Conservation (phyloP, 1,284 basidiomycete genomes). For the Vanrija sp. region DNA sequence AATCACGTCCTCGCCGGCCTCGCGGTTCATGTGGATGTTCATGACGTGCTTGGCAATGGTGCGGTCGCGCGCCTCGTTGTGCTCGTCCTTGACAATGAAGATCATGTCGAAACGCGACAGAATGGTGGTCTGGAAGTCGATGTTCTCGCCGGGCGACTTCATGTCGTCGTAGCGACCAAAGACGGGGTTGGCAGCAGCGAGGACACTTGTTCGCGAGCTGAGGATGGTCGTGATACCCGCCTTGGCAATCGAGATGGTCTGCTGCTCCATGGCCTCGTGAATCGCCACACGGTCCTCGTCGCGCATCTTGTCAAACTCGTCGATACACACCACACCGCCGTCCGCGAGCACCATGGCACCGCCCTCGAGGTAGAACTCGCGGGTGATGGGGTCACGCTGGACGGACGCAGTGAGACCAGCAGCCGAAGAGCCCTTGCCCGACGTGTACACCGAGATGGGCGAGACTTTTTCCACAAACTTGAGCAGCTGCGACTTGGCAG, state of each 20-base stretch:
- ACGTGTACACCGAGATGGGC: constrained; percentile 96
- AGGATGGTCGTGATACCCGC: constrained; percentile 98
- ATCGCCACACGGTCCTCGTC: constrained; percentile 99
- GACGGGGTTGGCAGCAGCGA: constrained; percentile 97
- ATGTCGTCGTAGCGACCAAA: constrained; percentile 98
- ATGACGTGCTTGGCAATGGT: constrained; percentile 97
- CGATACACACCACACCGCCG: constrained; percentile 97
- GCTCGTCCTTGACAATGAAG: constrained; percentile 98
- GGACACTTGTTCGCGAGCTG: constrained; percentile 91
- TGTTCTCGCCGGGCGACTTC: constrained; percentile 77
- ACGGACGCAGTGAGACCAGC: constrained; percentile 98
- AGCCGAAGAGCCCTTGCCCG: constrained; percentile 95
- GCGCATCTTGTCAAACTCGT: constrained; percentile 99
- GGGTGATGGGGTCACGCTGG: constrained; percentile 84
- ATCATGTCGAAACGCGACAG: constrained; percentile 99
- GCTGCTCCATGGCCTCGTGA: constrained; percentile 99
- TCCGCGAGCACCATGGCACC: constrained; percentile 99
- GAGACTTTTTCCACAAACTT: constrained; percentile 99
- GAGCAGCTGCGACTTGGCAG: constrained; percentile 93
- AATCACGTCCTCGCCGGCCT: constrained; percentile 62
- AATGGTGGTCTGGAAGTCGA: constrained; percentile 80
- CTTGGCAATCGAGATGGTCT: constrained; percentile 99
- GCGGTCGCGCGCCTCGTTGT: constrained; percentile 91
- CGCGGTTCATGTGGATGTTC: constrained; percentile 96
- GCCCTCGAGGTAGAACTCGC: constrained; percentile 98